phyloP scores from a whole-genome alignment of 2,329 filamentous ascomycete species.

The Fusarium begoniae region DNA sequence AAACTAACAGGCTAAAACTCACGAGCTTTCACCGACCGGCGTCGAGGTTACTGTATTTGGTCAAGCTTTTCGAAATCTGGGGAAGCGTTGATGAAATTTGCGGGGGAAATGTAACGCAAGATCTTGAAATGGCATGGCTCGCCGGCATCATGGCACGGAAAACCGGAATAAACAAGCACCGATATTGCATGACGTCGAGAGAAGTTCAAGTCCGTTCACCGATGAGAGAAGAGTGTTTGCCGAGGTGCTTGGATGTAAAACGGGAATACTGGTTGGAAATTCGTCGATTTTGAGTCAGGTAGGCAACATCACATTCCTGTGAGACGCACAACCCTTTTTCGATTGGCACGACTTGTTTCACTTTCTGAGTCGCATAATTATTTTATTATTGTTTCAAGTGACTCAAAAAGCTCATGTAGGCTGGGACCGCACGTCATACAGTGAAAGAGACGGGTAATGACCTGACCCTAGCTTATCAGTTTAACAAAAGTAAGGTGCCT shows the following conservation, averaged over 20 bases:
- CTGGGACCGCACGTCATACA: background rate
- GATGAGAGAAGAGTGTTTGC: background rate
- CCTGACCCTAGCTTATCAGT: too few species aligned
- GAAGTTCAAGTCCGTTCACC: background rate
- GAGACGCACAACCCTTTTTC: background rate
- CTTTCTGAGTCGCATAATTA: background rate
- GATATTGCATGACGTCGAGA: background rate
- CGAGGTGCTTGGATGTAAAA: background rate
- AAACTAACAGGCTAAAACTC: background rate
- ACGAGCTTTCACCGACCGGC: background rate
- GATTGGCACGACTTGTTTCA: too few species aligned
- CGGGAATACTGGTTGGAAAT: too few species aligned
- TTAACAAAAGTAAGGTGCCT: too few species aligned
- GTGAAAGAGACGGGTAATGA: too few species aligned
- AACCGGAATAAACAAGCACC: background rate
- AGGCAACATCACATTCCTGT: background rate
- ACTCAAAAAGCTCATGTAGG: background rate
- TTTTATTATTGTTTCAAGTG: too few species aligned
- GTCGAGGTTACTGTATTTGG: background rate
- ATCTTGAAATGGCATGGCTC: background rate
- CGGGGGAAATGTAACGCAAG: conserved; percentile 1
- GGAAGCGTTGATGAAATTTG: conserved; percentile 1
- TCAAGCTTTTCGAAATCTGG: background rate
- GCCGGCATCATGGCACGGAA: background rate
- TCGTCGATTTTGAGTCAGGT: too few species aligned